Conservation (phyloP, 176 grass and related monocot genomes). For the Avena atlantica region DNA sequence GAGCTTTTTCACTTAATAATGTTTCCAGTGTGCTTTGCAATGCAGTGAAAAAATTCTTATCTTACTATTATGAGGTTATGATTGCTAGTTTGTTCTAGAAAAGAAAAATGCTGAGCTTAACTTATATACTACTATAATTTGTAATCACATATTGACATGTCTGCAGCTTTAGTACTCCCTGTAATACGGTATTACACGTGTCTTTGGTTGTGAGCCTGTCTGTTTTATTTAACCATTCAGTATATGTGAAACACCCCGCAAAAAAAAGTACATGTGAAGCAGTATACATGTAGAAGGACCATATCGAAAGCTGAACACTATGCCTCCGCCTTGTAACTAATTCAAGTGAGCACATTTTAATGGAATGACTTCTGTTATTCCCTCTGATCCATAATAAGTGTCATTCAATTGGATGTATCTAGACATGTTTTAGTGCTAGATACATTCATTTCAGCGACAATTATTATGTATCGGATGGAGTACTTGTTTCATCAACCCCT, state of each 20-base stretch:
- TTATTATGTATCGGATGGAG: no score
- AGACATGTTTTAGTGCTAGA: no score
- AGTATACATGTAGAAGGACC: background rate
- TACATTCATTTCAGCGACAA: no score
- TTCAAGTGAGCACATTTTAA: background rate
- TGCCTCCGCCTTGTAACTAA: background rate
- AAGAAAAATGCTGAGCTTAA: background rate
- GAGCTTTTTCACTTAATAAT: conserved; percentile 13
- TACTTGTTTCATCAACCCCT: no score
- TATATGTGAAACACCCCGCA: background rate
- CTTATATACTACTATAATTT: background rate
- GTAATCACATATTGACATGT: background rate
- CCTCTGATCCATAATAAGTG: no score
- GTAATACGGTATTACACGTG: background rate
- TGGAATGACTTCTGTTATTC: background rate
- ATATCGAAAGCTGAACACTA: background rate
- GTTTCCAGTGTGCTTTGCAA: background rate
- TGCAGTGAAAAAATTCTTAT: background rate
- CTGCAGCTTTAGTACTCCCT: background rate
- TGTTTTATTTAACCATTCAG: conserved; percentile 24
- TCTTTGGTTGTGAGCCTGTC: background rate
- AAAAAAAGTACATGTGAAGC: background rate
- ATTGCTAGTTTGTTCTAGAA: background rate
- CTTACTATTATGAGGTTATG: background rate
- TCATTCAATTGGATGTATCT: no score